These are phyloP conservation scores for Globisporangium yorkense DNA, from an alignment of 352 stramenopile species.

Conservation along the genomic window DNA sequence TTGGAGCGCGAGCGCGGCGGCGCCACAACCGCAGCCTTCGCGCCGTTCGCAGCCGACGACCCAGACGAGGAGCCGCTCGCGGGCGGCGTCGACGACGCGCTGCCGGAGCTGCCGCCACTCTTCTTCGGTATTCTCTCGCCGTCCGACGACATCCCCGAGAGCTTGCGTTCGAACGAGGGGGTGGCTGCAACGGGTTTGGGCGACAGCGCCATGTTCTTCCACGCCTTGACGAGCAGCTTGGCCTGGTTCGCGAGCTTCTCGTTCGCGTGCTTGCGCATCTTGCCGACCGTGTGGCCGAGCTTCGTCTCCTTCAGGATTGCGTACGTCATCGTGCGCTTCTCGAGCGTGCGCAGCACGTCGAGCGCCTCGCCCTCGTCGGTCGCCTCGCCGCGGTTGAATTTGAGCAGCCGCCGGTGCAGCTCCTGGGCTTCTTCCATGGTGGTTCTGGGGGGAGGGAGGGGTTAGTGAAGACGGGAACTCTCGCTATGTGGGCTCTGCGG, in stretches of 20 bases:
- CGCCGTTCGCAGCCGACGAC: slow-evolving; percentile 17
- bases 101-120: slow-evolving; percentile 1
- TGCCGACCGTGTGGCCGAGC: slow-evolving; percentile 78
- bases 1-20: slow-evolving; percentile 2
- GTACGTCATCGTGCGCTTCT: slow-evolving; percentile 54
- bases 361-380: slow-evolving; percentile 52
- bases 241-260: slow-evolving; percentile 71
- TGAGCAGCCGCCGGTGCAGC: slow-evolving; percentile 63
- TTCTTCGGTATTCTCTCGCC: slow-evolving; percentile 26
- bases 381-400: slow-evolving; percentile 61
- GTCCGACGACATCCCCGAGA: slow-evolving; percentile 20
- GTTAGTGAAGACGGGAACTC: not conserved
- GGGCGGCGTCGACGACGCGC: slow-evolving; percentile 4
- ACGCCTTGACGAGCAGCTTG: slow-evolving; percentile 79
- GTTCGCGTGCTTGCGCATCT: slow-evolving; percentile 86
- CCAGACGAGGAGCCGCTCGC: slow-evolving; percentile 3
- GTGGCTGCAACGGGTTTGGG: slow-evolving; percentile 21
- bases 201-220: slow-evolving; percentile 82
- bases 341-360: slow-evolving; percentile 56
- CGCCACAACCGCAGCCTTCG: slow-evolving; percentile 6
- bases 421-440: slow-evolving; percentile 66
- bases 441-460: not conserved
- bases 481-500: not conserved
- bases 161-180: slow-evolving; percentile 22
- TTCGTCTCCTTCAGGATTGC: slow-evolving; percentile 81